Base-by-base conservation (phyloP, 2,329 filamentous ascomycete genomes). In the Venturia oleaginea region DNA sequence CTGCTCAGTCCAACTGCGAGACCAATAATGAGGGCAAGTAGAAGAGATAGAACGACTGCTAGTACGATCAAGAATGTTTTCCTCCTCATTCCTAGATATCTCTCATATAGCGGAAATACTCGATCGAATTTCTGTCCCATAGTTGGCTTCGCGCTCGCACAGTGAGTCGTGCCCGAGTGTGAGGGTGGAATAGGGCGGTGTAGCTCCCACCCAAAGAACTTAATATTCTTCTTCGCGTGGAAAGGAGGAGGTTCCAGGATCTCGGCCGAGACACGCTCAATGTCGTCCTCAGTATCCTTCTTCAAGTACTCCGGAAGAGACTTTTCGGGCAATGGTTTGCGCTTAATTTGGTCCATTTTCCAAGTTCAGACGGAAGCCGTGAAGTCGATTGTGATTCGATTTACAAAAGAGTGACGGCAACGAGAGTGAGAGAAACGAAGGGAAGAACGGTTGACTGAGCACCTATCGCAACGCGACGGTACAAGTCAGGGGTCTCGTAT, bases 11-110 rank as follows among this genome's bases (percentile, higher is more conserved):
- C 65, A 37, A 66, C 63, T 5, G 43, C 51, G 13, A 66, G 63
- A n/a, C 65, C 65, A 40, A 61, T 54, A 13, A 57, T 48, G 7
- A 66, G 38, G 15, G 51, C 65, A 22, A 65, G 32, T 7, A 66
- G 11, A 32, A 54, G 32, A 15, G 55, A 8, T 8, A 66, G 32
- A 13, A 65, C 17, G 8, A 37, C 65, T 19, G 46, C 48, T 40
- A 48, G n/a, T 22, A 54, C 27, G 15, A 64, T 57, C n/a, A 65
- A 37, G 34, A 65, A 63, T 15, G 19, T 2, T 27, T 40, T 42
- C 32, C 59, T 40, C n/a, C 22, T 51, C 59, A 62, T 46, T 15
- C 64, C 64, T 17, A 65, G 22, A 34, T 59, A 65, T 51, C 22
- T 64, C 55, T 37, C 42, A 24, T 62, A 19, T 5, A 24, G 61